These are phyloP conservation scores for Byssothecium circinans DNA, from an alignment of 2,329 filamentous ascomycete species.

Conservation along the genomic window DNA sequence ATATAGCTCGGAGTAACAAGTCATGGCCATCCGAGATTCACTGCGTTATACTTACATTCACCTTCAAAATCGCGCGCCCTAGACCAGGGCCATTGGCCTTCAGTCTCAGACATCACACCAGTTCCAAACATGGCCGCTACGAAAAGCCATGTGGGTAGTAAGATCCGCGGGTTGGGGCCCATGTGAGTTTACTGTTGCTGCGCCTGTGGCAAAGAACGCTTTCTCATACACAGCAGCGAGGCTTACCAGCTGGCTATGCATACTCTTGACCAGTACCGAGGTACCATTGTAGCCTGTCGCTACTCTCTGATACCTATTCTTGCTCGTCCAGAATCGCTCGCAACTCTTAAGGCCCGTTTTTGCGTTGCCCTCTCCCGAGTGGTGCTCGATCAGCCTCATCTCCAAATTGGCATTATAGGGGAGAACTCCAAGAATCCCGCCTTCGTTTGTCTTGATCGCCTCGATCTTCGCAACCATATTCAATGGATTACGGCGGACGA, in stretches of 20 bases:
- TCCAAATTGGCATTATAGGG: slow-evolving; percentile 15
- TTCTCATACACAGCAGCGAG: slow-evolving; percentile 12
- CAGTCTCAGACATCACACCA: too few species aligned
- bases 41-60: too few species aligned
- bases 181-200: not conserved
- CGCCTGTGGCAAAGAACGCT: too few species aligned
- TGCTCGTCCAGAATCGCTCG: slow-evolving; percentile 9
- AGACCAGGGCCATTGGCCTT: too few species aligned
- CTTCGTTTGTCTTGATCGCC: slow-evolving; percentile 13
- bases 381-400: slow-evolving; percentile 14
- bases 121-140: too few species aligned
- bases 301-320: slow-evolving; percentile 36
- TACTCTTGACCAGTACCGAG: slow-evolving; percentile 50
- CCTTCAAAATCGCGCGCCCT: too few species aligned
- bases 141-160: too few species aligned
- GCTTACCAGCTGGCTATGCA: slow-evolving; percentile 37
- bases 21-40: too few species aligned
- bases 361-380: slow-evolving; percentile 10
- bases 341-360: slow-evolving; percentile 10
- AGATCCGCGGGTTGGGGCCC: too few species aligned
- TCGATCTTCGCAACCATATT: slow-evolving; percentile 18
- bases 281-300: slow-evolving; percentile 55
- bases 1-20: too few species aligned
- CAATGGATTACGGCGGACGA: slow-evolving; percentile 13
- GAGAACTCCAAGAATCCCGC: slow-evolving; percentile 14